phyloP scores from a whole-genome alignment of 2,329 filamentous ascomycete species.

The Byssochlamys sp. region DNA sequence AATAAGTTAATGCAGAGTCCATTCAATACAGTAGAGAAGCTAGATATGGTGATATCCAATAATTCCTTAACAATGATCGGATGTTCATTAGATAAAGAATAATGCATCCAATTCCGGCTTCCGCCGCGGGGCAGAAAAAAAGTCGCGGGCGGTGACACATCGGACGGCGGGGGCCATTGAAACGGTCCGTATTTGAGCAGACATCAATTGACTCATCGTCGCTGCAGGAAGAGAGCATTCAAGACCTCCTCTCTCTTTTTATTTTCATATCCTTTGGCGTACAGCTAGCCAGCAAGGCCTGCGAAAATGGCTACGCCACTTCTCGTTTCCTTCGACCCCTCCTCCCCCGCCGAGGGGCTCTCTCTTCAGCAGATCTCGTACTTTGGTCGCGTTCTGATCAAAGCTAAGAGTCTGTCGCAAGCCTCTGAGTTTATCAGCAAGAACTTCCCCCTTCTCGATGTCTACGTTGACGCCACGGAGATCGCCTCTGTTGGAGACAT shows the following conservation, averaged over 20 bases:
- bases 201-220: neutral
- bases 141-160: neutral
- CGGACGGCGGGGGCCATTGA: neutral
- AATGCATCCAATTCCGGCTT: neutral
- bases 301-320: constrained; percentile 33
- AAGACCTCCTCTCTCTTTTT: neutral
- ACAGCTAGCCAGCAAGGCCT: neutral
- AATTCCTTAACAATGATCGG: neutral
- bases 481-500: constrained; percentile 64
- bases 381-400: constrained; percentile 49
- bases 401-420: constrained; percentile 33
- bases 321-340: constrained; percentile 33
- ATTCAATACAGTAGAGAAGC: no score
- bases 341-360: constrained; percentile 41
- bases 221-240: neutral
- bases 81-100: neutral
- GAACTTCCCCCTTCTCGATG: constrained; percentile 47
- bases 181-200: neutral
- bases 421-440: constrained; percentile 46
- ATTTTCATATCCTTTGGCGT: neutral
- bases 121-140: constrained; percentile 7
- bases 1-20: no score
- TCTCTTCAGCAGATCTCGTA: constrained; percentile 47
- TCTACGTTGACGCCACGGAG: constrained; percentile 67
- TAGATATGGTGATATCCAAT: neutral